Percentiles rank a stretch among this genome's conserved stretches.
Conservation (phyloP, 306 rosid species). For the Trifolium dubium region DNA sequence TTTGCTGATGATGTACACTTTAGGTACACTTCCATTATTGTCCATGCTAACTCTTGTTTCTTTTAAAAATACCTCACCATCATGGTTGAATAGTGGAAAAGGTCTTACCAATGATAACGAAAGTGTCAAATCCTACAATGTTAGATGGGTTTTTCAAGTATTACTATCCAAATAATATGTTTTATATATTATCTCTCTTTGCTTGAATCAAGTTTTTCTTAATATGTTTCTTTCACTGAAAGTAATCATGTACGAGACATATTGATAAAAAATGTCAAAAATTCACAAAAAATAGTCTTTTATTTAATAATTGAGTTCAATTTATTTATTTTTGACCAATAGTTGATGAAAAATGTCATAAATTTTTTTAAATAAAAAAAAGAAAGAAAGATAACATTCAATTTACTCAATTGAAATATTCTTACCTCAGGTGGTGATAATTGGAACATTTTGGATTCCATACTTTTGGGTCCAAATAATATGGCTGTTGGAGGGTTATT, state of each 20-base stretch:
- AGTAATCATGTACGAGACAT: too few species aligned
- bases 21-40: conserved; percentile 50
- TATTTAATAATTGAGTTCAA: too few species aligned
- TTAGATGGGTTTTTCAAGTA: too few species aligned
- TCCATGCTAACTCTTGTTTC: conserved; percentile 32
- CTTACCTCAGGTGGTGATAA: conserved; percentile 29
- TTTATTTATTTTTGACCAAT: too few species aligned
- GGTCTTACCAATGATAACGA: conserved; percentile 47
- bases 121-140: conserved; percentile 44
- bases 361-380: too few species aligned
- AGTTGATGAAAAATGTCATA: background rate
- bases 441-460: conserved; percentile 36
- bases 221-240: too few species aligned
- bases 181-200: too few species aligned
- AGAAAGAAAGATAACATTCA: background rate
- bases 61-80: background rate
- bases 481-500: conserved; percentile 35
- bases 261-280: background rate
- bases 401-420: background rate
- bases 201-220: too few species aligned
- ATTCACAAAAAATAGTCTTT: too few species aligned
- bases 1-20: conserved; percentile 40
- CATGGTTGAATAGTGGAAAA: background rate
- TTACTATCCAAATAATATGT: too few species aligned
- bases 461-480: conserved; percentile 23